These are phyloP conservation scores for Aspergillus pseudoglaucus DNA, from an alignment of 2,329 filamentous ascomycete species.

Conservation along the genomic window DNA sequence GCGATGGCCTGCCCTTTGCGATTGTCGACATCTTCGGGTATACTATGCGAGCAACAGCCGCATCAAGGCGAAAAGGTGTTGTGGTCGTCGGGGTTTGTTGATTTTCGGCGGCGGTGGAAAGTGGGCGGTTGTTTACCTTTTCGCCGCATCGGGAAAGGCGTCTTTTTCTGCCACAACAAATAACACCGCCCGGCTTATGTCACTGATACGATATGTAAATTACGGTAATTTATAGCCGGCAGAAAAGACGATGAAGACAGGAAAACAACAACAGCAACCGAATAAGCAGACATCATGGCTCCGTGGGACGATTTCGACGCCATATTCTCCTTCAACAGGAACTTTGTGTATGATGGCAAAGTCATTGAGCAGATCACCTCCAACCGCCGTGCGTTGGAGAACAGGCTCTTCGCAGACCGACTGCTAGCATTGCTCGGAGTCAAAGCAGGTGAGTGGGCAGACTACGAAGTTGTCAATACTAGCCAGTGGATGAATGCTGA, in stretches of 20 bases:
- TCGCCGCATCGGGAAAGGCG: slow-evolving; percentile 27
- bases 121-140: slow-evolving; percentile 34
- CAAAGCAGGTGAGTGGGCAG: slow-evolving; percentile 51
- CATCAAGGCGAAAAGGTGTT: slow-evolving; percentile 22
- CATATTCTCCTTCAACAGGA: slow-evolving; percentile 58
- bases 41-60: slow-evolving; percentile 13
- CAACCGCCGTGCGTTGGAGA: slow-evolving; percentile 61
- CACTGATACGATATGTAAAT: slow-evolving; percentile 6
- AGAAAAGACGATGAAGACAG: background rate
- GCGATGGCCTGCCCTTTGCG: slow-evolving; percentile 48
- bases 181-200: slow-evolving; percentile 20
- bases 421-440: slow-evolving; percentile 66
- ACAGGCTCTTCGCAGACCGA: slow-evolving; percentile 71
- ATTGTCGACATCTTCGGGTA: slow-evolving; percentile 31
- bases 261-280: background rate
- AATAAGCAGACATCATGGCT: slow-evolving; percentile 25
- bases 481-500: slow-evolving; percentile 7
- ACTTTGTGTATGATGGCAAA: slow-evolving; percentile 57
- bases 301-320: slow-evolving; percentile 58
- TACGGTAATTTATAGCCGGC: slow-evolving; percentile 9
- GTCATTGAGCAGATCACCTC: slow-evolving; percentile 57
- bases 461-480: slow-evolving; percentile 4
- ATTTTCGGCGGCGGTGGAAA: slow-evolving; percentile 16
- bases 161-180: slow-evolving; percentile 28
- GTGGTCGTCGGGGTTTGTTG: slow-evolving; percentile 7